phyloP scores from a whole-genome alignment of 2,329 filamentous ascomycete species.

The Colletotrichum abscissum region DNA sequence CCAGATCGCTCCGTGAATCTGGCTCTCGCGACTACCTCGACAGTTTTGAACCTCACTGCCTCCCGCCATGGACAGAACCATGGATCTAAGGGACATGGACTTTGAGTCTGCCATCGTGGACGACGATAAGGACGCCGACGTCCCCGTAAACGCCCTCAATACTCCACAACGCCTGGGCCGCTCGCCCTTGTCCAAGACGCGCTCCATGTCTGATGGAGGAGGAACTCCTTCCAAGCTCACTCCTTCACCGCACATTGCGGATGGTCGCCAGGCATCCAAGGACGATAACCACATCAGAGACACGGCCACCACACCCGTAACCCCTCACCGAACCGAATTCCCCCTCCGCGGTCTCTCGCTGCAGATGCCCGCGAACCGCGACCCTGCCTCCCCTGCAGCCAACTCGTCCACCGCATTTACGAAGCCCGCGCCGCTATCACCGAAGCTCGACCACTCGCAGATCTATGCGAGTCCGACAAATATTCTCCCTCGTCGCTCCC shows the following conservation, averaged over 20 bases:
- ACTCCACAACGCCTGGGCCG: slow-evolving; percentile 36
- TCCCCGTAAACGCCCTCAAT: slow-evolving; percentile 4
- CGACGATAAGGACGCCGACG: slow-evolving; percentile 36
- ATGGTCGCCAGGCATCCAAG: slow-evolving; percentile 69
- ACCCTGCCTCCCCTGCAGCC: slow-evolving; percentile 49
- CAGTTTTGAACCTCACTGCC: not conserved
- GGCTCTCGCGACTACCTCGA: slow-evolving; percentile 6
- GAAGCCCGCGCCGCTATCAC: slow-evolving; percentile 79
- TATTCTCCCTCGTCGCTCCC: slow-evolving; percentile 87
- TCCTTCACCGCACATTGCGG: slow-evolving; percentile 67
- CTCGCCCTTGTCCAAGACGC: slow-evolving; percentile 63
- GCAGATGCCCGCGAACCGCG: slow-evolving; percentile 72
- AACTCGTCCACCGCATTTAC: slow-evolving; percentile 43
- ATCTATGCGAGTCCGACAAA: slow-evolving; percentile 90
- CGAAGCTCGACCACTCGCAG: slow-evolving; percentile 85
- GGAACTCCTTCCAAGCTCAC: slow-evolving; percentile 66
- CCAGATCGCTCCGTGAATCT: slow-evolving; percentile 12
- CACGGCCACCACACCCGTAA: slow-evolving; percentile 63
- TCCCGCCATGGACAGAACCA: slow-evolving; percentile 26
- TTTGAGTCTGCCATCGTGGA: slow-evolving; percentile 49
- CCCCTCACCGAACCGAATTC: slow-evolving; percentile 77
- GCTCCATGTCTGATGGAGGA: slow-evolving; percentile 74
- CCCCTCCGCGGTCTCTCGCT: slow-evolving; percentile 74
- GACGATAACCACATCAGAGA: slow-evolving; percentile 71
- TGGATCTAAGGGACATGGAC: slow-evolving; percentile 38